Evolutionary conservation across 805 yeast species (phyloP).

Genomic region (Lachancea sp.): DNA sequence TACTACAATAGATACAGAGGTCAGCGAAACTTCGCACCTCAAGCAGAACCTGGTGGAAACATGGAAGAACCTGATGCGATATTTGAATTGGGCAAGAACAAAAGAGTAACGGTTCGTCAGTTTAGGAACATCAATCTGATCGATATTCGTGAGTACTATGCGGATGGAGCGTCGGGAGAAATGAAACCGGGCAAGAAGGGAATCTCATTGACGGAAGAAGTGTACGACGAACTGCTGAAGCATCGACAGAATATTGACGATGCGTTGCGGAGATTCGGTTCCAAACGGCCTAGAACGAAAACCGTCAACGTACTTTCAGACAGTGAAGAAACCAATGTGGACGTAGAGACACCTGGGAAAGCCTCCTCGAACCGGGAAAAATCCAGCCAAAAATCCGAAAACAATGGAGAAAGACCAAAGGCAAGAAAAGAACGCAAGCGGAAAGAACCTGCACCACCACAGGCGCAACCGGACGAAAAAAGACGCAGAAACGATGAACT

Average conservation of each 20-base stretch:
- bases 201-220: slow-evolving; percentile 33
- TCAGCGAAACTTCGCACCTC: slow-evolving; percentile 9
- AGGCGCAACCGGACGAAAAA: slow-evolving; percentile 27
- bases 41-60: slow-evolving; percentile 10
- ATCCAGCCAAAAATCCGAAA: background rate
- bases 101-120: slow-evolving; percentile 65
- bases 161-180: slow-evolving; percentile 48
- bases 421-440: slow-evolving; percentile 22
- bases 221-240: slow-evolving; percentile 31
- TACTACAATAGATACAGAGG: slow-evolving; percentile 15
- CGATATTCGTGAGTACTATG: slow-evolving; percentile 81
- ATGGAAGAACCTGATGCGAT: slow-evolving; percentile 11
- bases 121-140: slow-evolving; percentile 63
- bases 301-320: slow-evolving; percentile 28
- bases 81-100: slow-evolving; percentile 48
- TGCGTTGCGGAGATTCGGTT: slow-evolving; percentile 32
- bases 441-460: slow-evolving; percentile 31
- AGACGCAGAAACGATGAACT: slow-evolving; percentile 28
- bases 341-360: background rate
- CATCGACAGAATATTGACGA: slow-evolving; percentile 34
- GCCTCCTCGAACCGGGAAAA: background rate
- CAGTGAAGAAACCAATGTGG: slow-evolving; percentile 8
- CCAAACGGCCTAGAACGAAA: slow-evolving; percentile 30
- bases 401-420: slow-evolving; percentile 9
- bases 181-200: slow-evolving; percentile 76